These are phyloP conservation scores for Boletus fagicola DNA, from an alignment of 768 basidiomycete species.

Conservation along the genomic window DNA sequence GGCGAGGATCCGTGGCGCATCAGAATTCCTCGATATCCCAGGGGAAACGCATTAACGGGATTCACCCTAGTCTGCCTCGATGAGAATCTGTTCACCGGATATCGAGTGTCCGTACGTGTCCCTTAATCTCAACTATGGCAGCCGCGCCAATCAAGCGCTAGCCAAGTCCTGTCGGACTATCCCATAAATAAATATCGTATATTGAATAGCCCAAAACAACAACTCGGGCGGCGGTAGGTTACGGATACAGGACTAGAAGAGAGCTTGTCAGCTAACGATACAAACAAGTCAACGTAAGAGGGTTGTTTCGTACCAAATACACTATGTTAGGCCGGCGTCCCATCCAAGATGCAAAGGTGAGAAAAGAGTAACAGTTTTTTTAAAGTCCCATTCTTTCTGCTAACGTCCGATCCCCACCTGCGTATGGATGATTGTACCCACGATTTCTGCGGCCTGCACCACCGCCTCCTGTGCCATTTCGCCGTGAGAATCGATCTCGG, in stretches of 20 bases:
- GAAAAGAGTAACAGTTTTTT: conserved; percentile 23
- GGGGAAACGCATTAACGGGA: background rate
- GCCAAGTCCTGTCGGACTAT: background rate
- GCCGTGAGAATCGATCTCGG: conserved; percentile 40
- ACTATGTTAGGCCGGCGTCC: conserved; percentile 28
- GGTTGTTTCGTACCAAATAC: conserved; percentile 38
- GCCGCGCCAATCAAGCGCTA: background rate
- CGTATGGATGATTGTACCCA: conserved; percentile 36
- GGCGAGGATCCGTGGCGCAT: conserved; percentile 11
- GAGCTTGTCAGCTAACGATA: conserved; percentile 32
- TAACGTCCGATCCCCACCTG: conserved; percentile 70
- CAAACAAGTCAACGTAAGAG: conserved; percentile 12
- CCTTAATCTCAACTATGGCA: background rate
- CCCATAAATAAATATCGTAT: conserved; percentile 31
- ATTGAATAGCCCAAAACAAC: conserved; percentile 19
- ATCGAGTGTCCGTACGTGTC: background rate
- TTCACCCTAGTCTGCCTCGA: background rate
- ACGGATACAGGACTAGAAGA: conserved; percentile 36
- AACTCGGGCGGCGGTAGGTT: conserved; percentile 21
- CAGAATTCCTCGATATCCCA: background rate
- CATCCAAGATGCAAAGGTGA: conserved; percentile 20
- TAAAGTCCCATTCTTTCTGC: conserved; percentile 81
- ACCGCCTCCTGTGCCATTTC: conserved; percentile 45
- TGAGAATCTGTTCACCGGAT: background rate
- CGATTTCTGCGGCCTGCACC: conserved; percentile 38